These are phyloP conservation scores for Xylariomycetidae sp. DNA, from an alignment of 2,329 filamentous ascomycete genomes.

Conservation along the genomic window DNA sequence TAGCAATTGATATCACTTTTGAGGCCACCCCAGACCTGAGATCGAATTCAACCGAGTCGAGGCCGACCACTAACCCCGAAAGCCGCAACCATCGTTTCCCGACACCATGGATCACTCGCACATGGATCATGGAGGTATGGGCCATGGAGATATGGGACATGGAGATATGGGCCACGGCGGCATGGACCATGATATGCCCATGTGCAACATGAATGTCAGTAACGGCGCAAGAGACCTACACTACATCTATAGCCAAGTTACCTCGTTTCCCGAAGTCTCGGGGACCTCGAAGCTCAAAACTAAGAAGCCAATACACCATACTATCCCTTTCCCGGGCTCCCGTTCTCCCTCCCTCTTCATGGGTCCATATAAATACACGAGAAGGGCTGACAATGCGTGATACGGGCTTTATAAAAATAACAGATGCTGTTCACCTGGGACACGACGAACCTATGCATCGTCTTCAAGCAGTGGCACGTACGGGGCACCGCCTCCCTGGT, in stretches of 20 bases:
- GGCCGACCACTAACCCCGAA: not conserved
- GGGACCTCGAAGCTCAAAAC: too few species aligned
- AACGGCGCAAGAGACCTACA: conserved; percentile 6
- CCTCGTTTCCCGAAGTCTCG: too few species aligned
- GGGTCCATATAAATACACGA: too few species aligned
- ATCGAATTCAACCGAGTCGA: too few species aligned
- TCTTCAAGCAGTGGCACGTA: conserved; percentile 90
- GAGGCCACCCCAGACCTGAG: too few species aligned
- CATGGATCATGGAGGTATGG: conserved; percentile 44
- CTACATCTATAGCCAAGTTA: too few species aligned
- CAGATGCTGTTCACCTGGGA: conserved; percentile 99
- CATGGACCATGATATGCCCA: conserved; percentile 26
- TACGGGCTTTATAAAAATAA: conserved; percentile 4
- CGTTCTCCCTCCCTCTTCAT: conserved; percentile 2
- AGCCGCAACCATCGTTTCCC: conserved; percentile 1
- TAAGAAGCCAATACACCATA: too few species aligned
- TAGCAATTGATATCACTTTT: too few species aligned
- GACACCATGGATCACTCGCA: conserved; percentile 33
- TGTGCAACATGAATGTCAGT: conserved; percentile 89
- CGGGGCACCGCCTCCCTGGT: conserved; percentile 69
- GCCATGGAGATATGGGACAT: conserved; percentile 50
- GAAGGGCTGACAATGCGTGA: too few species aligned
- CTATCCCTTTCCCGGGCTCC: too few species aligned
- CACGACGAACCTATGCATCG: conserved; percentile 88
- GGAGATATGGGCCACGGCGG: conserved; percentile 50